phyloP scores from a whole-genome alignment of 805 yeast genomes.

The Teunomyces barrocoloradensis region DNA sequence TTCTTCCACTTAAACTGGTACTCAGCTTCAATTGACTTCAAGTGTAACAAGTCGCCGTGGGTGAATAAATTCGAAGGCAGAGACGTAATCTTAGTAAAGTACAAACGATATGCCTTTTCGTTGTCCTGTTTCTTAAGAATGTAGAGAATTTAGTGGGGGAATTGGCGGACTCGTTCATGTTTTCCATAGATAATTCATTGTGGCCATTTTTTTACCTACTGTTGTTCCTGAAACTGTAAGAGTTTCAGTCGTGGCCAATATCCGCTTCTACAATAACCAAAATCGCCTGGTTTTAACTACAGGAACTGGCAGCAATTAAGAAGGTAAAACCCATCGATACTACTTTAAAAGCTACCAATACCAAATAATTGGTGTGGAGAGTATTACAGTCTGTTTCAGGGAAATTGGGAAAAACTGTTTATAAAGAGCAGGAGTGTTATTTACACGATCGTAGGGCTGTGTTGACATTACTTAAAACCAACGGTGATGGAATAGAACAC shows the following conservation, averaged over 20 bases:
- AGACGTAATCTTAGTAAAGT: constrained; percentile 50
- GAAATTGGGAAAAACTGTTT: constrained; percentile 15
- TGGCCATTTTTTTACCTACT: constrained; percentile 47
- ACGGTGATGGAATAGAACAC: too few species aligned
- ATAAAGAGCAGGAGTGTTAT: too few species aligned
- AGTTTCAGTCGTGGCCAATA: constrained; percentile 66
- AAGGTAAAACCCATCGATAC: constrained; percentile 71
- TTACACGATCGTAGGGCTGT: too few species aligned
- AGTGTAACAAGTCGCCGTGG: constrained; percentile 33
- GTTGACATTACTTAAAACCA: too few species aligned
- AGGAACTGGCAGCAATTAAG: constrained; percentile 17
- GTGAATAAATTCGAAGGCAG: constrained; percentile 3
- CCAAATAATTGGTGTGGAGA: constrained; percentile 39
- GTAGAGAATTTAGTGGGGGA: constrained; percentile 39
- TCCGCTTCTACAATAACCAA: constrained; percentile 86
- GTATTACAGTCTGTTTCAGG: constrained; percentile 17
- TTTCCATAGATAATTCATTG: constrained; percentile 23
- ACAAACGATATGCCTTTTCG: constrained; percentile 60
- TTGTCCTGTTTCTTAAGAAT: constrained; percentile 63
- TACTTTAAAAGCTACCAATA: constrained; percentile 72
- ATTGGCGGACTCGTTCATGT: constrained; percentile 15
- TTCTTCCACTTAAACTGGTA: constrained; percentile 81
- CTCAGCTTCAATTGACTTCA: constrained; percentile 71
- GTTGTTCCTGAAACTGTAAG: constrained; percentile 69
- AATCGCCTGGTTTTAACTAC: constrained; percentile 51